A percentile compares a stretch with the other conserved stretches of the same genome.
Conservation (phyloP, 2,329 filamentous ascomycete species). For the Venturiaceae sp. region DNA sequence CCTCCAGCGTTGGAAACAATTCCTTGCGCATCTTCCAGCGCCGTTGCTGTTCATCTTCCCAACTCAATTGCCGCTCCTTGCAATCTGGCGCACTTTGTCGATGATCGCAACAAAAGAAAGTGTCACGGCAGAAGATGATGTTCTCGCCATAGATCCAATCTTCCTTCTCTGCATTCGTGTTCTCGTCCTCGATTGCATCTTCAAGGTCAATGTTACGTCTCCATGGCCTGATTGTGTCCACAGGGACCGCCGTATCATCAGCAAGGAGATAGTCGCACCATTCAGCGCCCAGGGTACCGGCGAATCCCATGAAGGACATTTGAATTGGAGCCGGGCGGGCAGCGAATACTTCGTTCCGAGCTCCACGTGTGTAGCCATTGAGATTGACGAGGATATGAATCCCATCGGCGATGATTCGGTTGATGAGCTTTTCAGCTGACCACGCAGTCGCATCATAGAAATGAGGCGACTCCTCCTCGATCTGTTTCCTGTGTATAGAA, state of each 20-base stretch:
- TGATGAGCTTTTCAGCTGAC: slow-evolving; percentile 73
- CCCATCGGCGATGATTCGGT: slow-evolving; percentile 76
- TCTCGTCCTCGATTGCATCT: slow-evolving; percentile 53
- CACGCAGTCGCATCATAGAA: slow-evolving; percentile 84
- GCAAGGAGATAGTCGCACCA: slow-evolving; percentile 98
- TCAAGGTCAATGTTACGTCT: slow-evolving; percentile 65
- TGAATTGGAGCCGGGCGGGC: slow-evolving; percentile 90
- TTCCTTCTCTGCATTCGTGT: slow-evolving; percentile 59
- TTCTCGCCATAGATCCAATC: slow-evolving; percentile 97
- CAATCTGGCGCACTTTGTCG: slow-evolving; percentile 75
- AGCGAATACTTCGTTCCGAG: slow-evolving; percentile 95
- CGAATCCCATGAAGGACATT: slow-evolving; percentile 99
- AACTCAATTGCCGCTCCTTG: slow-evolving; percentile 52
- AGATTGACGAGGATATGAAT: slow-evolving; percentile 95
- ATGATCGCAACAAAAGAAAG: slow-evolving; percentile 98
- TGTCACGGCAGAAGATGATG: slow-evolving; percentile 86
- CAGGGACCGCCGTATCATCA: slow-evolving; percentile 78
- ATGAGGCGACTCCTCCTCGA: slow-evolving; percentile 82
- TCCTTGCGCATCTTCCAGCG: slow-evolving; percentile 92
- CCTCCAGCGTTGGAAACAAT: slow-evolving; percentile 71
- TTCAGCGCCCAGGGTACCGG: slow-evolving; percentile 87
- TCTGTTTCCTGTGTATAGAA: slow-evolving; percentile 82
- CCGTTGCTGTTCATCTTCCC: slow-evolving; percentile 72
- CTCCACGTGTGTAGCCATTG: slow-evolving; percentile 95
- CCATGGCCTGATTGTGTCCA: slow-evolving; percentile 69